phyloP scores from a whole-genome alignment of 1,284 basidiomycete species.

The Naganishia albida region DNA sequence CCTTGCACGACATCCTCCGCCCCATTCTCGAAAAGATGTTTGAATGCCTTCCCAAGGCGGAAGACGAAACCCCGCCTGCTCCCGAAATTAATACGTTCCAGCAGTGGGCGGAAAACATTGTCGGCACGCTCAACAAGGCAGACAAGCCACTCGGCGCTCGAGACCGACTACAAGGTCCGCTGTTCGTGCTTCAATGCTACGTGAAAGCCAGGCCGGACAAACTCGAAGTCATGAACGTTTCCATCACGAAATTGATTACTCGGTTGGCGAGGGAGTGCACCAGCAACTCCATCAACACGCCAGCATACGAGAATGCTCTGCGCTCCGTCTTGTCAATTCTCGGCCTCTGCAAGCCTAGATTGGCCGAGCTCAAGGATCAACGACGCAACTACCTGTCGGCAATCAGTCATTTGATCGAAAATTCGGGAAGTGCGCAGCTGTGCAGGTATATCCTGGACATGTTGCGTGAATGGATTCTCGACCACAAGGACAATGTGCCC shows the following conservation, averaged over 20 bases:
- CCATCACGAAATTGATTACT: constrained; percentile 80
- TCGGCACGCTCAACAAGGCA: constrained; percentile 73
- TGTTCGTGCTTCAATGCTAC: constrained; percentile 86
- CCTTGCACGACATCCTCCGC: constrained; percentile 74
- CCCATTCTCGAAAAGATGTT: constrained; percentile 86
- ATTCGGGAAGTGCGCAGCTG: constrained; percentile 79
- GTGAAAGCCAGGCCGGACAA: constrained; percentile 81
- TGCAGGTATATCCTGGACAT: constrained; percentile 86
- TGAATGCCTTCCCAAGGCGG: constrained; percentile 75
- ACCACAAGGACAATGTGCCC: constrained; percentile 66
- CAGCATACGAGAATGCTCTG: constrained; percentile 33
- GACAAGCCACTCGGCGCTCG: constrained; percentile 53
- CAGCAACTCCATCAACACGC: constrained; percentile 54
- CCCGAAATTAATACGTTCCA: constrained; percentile 71
- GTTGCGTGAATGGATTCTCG: constrained; percentile 83
- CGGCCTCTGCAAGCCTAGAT: constrained; percentile 58
- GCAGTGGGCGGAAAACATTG: constrained; percentile 73
- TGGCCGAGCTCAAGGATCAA: constrained; percentile 60
- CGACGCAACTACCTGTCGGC: constrained; percentile 68
- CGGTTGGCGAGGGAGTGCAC: constrained; percentile 89
- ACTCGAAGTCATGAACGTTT: constrained; percentile 75
- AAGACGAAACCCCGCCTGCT: constrained; percentile 68
- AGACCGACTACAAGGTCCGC: constrained; percentile 65
- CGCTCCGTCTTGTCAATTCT: constrained; percentile 58
- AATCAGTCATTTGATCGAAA: constrained; percentile 82